Percentiles rank a stretch among this genome's conserved stretches.
These are phyloP conservation scores for Claviceps citrina DNA, from an alignment of 2,329 filamentous ascomycete species.

Conservation along the genomic window DNA sequence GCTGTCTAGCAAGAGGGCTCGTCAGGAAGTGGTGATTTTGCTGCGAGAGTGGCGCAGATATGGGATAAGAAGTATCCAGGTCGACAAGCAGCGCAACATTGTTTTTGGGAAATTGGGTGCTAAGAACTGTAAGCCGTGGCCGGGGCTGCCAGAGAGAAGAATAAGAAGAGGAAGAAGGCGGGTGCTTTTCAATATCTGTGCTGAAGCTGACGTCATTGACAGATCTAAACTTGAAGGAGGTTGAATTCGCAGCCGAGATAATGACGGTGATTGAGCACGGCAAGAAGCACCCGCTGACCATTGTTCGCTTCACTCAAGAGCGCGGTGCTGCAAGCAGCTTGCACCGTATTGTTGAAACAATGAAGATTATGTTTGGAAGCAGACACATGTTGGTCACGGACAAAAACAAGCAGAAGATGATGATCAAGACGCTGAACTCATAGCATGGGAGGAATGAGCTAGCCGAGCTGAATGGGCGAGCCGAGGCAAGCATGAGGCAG, in stretches of 20 bases:
- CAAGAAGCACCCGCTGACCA: slow-evolving; percentile 57
- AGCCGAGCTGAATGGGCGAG: too few relatives aligned
- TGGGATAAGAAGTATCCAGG: slow-evolving; percentile 64
- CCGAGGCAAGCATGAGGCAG: neutral
- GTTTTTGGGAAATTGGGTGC: slow-evolving; percentile 64
- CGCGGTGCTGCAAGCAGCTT: slow-evolving; percentile 86
- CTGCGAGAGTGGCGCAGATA: slow-evolving; percentile 68
- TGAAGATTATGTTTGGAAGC: slow-evolving; percentile 51
- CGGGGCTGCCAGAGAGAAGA: too few relatives aligned
- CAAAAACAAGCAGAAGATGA: slow-evolving; percentile 51
- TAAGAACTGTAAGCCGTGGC: slow-evolving; percentile 52
- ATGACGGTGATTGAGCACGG: slow-evolving; percentile 83
- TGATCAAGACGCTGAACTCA: slow-evolving; percentile 51
- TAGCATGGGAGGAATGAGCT: slow-evolving; percentile 15
- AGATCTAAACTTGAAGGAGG: slow-evolving; percentile 72
- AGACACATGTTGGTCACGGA: slow-evolving; percentile 56
- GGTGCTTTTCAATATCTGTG: neutral
- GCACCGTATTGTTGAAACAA: slow-evolving; percentile 62
- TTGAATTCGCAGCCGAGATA: slow-evolving; percentile 75
- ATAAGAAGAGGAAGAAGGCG: neutral
- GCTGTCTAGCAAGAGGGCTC: slow-evolving; percentile 50
- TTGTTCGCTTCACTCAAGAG: slow-evolving; percentile 78
- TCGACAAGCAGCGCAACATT: slow-evolving; percentile 65
- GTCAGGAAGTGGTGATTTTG: slow-evolving; percentile 60
- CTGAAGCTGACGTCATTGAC: slow-evolving; percentile 9